Conservation (phyloP, 306 rosid genomes). For the Medicago ruthenica region DNA sequence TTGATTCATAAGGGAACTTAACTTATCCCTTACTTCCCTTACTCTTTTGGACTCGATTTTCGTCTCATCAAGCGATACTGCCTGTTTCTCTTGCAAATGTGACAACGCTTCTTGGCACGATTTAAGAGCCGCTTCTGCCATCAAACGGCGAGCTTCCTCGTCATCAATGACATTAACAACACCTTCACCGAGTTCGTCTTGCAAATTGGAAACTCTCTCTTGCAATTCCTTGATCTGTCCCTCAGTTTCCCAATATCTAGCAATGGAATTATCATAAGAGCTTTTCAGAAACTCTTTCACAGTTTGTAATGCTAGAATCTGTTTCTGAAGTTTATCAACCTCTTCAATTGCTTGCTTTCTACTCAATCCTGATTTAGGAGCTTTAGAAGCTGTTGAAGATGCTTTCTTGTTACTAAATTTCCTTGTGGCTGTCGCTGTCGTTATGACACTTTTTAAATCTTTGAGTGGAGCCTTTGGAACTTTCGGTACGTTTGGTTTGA, state of each 20-base stretch:
- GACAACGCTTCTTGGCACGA: conserved; percentile 78
- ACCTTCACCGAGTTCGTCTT: conserved; percentile 91
- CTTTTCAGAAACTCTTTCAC: conserved; percentile 91
- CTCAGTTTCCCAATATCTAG: conserved; percentile 79
- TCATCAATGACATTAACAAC: conserved; percentile 80
- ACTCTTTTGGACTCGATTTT: conserved; percentile 63
- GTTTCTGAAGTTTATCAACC: conserved; percentile 82
- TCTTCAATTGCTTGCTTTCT: conserved; percentile 68
- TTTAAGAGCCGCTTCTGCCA: conserved; percentile 81
- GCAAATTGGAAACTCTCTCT: conserved; percentile 62
- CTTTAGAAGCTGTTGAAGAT: conserved; percentile 34
- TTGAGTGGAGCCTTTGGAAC: conserved; percentile 66
- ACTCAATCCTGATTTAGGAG: conserved; percentile 75
- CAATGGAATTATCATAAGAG: conserved; percentile 69
- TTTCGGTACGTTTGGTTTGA: conserved; percentile 59
- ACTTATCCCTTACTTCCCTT: conserved; percentile 56
- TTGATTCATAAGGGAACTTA: conserved; percentile 60
- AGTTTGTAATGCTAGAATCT: conserved; percentile 81
- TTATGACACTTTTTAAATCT: conserved; percentile 60
- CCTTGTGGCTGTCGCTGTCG: conserved; percentile 63
- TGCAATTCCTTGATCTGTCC: conserved; percentile 72
- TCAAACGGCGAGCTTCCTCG: conserved; percentile 82
- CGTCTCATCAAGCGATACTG: conserved; percentile 65
- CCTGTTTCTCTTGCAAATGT: conserved; percentile 67
- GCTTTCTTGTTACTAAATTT: conserved; percentile 49